Evolutionary conservation across 75 land plant genomes (phyloP).

Genomic region (Adiantum capillusveneris): DNA sequence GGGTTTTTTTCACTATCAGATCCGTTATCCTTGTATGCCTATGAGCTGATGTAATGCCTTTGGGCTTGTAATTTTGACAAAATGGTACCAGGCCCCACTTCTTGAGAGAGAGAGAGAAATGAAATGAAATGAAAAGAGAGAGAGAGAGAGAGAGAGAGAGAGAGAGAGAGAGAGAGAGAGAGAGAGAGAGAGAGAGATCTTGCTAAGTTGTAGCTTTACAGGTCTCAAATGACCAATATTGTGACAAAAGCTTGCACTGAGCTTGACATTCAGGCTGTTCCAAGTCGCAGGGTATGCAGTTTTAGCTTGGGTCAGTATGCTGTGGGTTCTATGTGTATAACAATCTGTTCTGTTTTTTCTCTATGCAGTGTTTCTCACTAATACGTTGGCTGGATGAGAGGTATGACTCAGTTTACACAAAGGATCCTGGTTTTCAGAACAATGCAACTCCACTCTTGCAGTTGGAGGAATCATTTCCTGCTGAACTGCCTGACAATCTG

Average conservation of each 20-base stretch:
- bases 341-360: neutral
- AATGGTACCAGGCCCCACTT: no score
- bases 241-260: conserved; percentile 80
- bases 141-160: no score
- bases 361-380: conserved; percentile 61
- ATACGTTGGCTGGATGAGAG: conserved; percentile 90
- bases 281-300: conserved; percentile 77
- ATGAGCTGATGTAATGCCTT: no score
- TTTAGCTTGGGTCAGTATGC: neutral
- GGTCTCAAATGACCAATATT: conserved; percentile 74
- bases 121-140: no score
- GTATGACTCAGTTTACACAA: conserved; percentile 71
- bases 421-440: conserved; percentile 91
- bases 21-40: no score
- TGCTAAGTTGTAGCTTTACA: no score
- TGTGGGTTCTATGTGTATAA: neutral
- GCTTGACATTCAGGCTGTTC: conserved; percentile 67
- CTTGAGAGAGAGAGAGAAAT: no score
- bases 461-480: conserved; percentile 68
- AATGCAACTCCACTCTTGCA: conserved; percentile 71
- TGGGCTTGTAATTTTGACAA: no score
- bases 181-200: no score
- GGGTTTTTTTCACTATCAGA: no score
- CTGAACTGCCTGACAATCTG: conserved; percentile 77
- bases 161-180: no score